phyloP scores from a whole-genome alignment of 2,329 filamentous ascomycete species.

The Trichoderma sp. region DNA sequence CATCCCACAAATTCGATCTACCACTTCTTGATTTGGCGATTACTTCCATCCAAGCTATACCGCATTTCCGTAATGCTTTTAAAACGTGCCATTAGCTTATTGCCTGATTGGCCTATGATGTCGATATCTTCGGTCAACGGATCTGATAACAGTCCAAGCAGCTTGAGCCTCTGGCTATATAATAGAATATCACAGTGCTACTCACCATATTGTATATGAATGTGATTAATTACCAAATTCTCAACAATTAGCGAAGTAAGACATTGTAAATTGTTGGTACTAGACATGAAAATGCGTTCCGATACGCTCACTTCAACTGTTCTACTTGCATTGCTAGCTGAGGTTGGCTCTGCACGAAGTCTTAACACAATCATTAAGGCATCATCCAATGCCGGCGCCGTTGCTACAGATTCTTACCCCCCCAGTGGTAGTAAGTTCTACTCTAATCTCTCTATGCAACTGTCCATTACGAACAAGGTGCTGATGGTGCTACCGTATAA shows the following conservation, averaged over 20 bases:
- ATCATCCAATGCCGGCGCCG: not conserved
- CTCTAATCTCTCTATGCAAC: not conserved
- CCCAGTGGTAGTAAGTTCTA: not conserved
- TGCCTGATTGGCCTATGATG: not conserved
- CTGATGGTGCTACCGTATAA: not conserved
- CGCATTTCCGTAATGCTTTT: not conserved
- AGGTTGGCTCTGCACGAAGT: not conserved
- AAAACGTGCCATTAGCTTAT: not conserved
- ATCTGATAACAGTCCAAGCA: not conserved
- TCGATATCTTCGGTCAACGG: not conserved
- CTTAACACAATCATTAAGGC: not conserved
- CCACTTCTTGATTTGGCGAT: not conserved
- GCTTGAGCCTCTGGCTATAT: not conserved
- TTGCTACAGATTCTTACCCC: not conserved
- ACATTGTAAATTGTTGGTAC: not conserved
- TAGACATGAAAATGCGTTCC: not conserved
- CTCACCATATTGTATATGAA: not conserved
- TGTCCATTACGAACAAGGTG: not conserved
- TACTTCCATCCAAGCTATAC: not conserved
- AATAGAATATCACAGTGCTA: not conserved
- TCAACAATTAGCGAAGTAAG: not conserved
- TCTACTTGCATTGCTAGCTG: not conserved
- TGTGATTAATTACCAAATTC: not conserved
- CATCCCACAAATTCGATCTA: not conserved
- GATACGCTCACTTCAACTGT: not conserved